Conservation (phyloP, 768 basidiomycete genomes). For the Russula sp. region DNA sequence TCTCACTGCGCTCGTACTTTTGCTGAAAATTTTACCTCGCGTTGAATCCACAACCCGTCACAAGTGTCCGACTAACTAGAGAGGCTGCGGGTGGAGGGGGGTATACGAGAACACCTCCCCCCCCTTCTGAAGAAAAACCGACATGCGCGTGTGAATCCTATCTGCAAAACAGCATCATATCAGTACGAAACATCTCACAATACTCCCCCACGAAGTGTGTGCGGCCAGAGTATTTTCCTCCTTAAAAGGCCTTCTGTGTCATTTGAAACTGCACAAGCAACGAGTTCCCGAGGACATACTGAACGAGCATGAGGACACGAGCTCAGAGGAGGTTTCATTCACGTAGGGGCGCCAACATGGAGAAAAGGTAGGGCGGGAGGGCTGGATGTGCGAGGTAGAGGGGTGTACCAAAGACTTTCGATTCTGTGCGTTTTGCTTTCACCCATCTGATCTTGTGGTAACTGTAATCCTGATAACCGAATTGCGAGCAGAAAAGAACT, state of each 20-base stretch:
- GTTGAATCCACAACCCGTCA: too few species aligned
- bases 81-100: too few species aligned
- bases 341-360: conserved; percentile 55
- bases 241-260: conserved; percentile 66
- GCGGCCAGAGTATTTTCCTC: conserved; percentile 64
- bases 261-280: conserved; percentile 75
- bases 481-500: conserved; percentile 61
- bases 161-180: conserved; percentile 57
- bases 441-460: neutral
- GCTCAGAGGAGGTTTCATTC: conserved; percentile 27
- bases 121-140: conserved; percentile 53
- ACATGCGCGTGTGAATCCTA: conserved; percentile 70
- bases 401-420: conserved; percentile 78
- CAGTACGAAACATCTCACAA: conserved; percentile 73
- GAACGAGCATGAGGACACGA: conserved; percentile 24
- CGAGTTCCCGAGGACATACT: conserved; percentile 48
- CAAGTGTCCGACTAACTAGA: too few species aligned
- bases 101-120: too few species aligned
- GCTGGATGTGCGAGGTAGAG: conserved; percentile 59
- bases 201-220: conserved; percentile 65
- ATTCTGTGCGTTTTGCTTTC: conserved; percentile 52
- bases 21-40: too few species aligned
- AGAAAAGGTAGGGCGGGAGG: conserved; percentile 73
- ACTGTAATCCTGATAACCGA: neutral
- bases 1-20: too few species aligned